These are phyloP conservation scores for Boletus subcaerulescens DNA, from an alignment of 768 basidiomycete genomes.

Conservation along the genomic window DNA sequence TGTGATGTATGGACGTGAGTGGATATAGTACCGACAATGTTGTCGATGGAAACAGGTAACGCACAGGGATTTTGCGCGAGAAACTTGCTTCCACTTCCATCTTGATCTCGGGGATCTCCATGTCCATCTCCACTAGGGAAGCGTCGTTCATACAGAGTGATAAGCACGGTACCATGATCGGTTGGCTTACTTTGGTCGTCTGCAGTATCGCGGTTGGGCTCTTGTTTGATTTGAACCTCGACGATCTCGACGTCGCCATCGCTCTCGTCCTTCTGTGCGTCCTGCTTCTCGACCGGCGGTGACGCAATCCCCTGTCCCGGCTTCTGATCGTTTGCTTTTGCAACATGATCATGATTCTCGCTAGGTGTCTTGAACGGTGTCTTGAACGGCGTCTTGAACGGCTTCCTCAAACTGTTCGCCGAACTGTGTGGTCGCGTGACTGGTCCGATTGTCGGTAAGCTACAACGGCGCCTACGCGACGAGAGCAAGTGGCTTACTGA, in stretches of 20 bases:
- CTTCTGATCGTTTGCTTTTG: background rate
- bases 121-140: slow-evolving; percentile 5
- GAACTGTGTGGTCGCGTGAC: slow-evolving; percentile 50
- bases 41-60: background rate
- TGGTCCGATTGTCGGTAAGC: slow-evolving; percentile 14
- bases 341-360: slow-evolving; percentile 27
- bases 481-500: slow-evolving; percentile 16
- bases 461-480: background rate
- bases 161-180: too few species aligned
- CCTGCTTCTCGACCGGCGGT: background rate
- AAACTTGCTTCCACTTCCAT: slow-evolving; percentile 38
- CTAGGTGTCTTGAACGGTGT: slow-evolving; percentile 45
- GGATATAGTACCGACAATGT: background rate
- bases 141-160: background rate
- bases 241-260: slow-evolving; percentile 10
- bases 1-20: background rate
- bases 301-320: background rate
- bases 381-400: slow-evolving; percentile 49
- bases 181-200: background rate
- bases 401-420: slow-evolving; percentile 42
- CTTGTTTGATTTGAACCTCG: slow-evolving; percentile 5
- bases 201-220: background rate
- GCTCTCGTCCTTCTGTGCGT: background rate
- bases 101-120: slow-evolving; percentile 28
- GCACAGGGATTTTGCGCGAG: slow-evolving; percentile 44